phyloP scores from a whole-genome alignment of 805 yeast genomes.

The Cyberlindnera misumaiensis region DNA sequence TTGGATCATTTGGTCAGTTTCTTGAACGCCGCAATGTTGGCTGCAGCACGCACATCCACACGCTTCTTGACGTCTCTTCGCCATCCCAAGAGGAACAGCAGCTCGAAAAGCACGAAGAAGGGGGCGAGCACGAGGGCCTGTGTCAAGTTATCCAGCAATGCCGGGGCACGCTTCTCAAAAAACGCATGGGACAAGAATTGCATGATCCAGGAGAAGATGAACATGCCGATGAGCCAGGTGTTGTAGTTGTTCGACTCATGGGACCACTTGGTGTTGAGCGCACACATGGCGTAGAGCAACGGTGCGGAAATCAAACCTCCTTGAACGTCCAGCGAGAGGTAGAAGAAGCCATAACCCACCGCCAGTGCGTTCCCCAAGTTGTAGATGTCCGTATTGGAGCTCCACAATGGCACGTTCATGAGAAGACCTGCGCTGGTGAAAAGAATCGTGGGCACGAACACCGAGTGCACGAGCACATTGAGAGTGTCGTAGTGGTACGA shows the following conservation, averaged over 20 bases:
- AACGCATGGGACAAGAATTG: slow-evolving; percentile 87
- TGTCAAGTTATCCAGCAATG: slow-evolving; percentile 70
- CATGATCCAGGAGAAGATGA: slow-evolving; percentile 61
- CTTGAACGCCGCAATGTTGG: slow-evolving; percentile 22
- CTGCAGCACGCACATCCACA: slow-evolving; percentile 29
- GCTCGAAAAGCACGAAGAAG: slow-evolving; percentile 76
- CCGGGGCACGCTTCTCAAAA: slow-evolving; percentile 81
- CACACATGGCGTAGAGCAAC: slow-evolving; percentile 26
- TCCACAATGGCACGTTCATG: slow-evolving; percentile 22
- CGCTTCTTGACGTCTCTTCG: slow-evolving; percentile 36
- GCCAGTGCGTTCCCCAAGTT: slow-evolving; percentile 44
- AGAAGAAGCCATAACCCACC: slow-evolving; percentile 48
- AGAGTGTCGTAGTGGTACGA: slow-evolving; percentile 43
- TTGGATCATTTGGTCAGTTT: not conserved
- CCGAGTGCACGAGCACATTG: slow-evolving; percentile 71
- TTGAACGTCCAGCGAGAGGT: slow-evolving; percentile 46
- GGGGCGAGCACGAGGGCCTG: slow-evolving; percentile 92
- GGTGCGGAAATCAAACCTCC: slow-evolving; percentile 42
- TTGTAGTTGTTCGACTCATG: slow-evolving; percentile 14
- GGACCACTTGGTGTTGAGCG: slow-evolving; percentile 21
- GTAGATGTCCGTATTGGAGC: slow-evolving; percentile 7
- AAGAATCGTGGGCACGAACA: slow-evolving; percentile 76
- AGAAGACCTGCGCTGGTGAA: slow-evolving; percentile 42
- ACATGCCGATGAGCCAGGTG: slow-evolving; percentile 26
- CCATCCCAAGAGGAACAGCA: slow-evolving; percentile 62